Conservation (phyloP, 179 eudicot genomes). For the Gypsophila paniculata region DNA sequence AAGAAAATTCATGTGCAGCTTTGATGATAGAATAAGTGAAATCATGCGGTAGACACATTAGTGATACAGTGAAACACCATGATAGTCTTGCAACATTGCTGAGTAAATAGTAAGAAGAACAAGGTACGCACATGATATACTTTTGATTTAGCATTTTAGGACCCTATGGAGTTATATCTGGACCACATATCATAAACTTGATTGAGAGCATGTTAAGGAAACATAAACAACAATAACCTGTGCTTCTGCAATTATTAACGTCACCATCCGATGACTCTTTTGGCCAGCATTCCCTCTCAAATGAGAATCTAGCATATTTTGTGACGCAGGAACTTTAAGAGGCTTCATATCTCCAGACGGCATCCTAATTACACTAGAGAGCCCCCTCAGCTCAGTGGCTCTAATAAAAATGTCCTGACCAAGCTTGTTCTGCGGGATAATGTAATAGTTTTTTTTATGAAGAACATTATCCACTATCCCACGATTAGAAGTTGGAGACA, state of each 20-base stretch:
- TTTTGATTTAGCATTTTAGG: background rate
- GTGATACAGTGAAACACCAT: background rate
- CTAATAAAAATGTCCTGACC: conserved; percentile 87
- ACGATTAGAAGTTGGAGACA: conserved; percentile 44
- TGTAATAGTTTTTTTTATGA: conserved; percentile 61
- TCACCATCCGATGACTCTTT: conserved; percentile 58
- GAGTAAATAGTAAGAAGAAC: background rate
- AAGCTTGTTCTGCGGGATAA: conserved; percentile 84
- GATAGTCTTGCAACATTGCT: background rate
- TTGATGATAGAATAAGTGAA: too few species aligned
- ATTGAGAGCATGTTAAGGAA: conserved; percentile 5
- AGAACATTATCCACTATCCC: conserved; percentile 56
- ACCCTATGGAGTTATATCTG: background rate
- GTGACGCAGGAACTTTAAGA: conserved; percentile 74
- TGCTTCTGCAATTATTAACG: conserved; percentile 78
- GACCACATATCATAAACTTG: background rate
- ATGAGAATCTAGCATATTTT: conserved; percentile 87
- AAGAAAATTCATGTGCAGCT: too few species aligned
- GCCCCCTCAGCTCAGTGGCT: conserved; percentile 66
- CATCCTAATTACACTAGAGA: conserved; percentile 66
- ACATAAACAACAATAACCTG: conserved; percentile 43
- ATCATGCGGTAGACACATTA: background rate
- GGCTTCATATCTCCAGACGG: conserved; percentile 82
- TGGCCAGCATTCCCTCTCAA: conserved; percentile 52
- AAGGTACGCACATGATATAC: background rate